Evolutionary conservation across 805 yeast species (phyloP).

Genomic region (Nematodospora valgi): DNA sequence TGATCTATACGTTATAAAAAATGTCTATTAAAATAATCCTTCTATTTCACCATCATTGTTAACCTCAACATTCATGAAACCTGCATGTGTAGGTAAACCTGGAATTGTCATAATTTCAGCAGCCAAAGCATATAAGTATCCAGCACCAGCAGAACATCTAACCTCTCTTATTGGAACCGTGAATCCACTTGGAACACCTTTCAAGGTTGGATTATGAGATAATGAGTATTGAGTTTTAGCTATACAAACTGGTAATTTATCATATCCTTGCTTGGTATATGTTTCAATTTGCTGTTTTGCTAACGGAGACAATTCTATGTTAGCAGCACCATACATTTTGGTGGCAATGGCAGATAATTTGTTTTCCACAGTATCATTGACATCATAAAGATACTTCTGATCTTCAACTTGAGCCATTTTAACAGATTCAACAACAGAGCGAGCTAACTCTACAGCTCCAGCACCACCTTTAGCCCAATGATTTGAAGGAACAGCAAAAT

Average conservation of each 20-base stretch:
- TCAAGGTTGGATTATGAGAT: slow-evolving; percentile 88
- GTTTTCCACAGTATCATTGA: slow-evolving; percentile 69
- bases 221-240: slow-evolving; percentile 97
- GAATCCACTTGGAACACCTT: slow-evolving; percentile 94
- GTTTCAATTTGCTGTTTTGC: slow-evolving; percentile 79
- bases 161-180: slow-evolving; percentile 92
- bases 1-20: not conserved
- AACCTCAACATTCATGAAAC: slow-evolving; percentile 96
- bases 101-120: slow-evolving; percentile 98
- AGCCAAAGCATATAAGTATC: slow-evolving; percentile 92
- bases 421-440: slow-evolving; percentile 76
- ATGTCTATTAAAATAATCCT: slow-evolving; percentile 64
- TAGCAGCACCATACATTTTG: slow-evolving; percentile 90
- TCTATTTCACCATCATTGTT: slow-evolving; percentile 87
- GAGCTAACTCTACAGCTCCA: slow-evolving; percentile 83
- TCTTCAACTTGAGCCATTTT: slow-evolving; percentile 25
- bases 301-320: slow-evolving; percentile 74
- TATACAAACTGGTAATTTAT: slow-evolving; percentile 88
- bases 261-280: slow-evolving; percentile 85
- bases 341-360: slow-evolving; percentile 77
- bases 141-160: slow-evolving; percentile 94
- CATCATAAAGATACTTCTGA: slow-evolving; percentile 62
- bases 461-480: slow-evolving; percentile 97
- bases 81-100: slow-evolving; percentile 93
- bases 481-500: slow-evolving; percentile 82